These are phyloP conservation scores for Acanthamoeba triangularis DNA, from an alignment of 208 protist species.

Conservation along the genomic window DNA sequence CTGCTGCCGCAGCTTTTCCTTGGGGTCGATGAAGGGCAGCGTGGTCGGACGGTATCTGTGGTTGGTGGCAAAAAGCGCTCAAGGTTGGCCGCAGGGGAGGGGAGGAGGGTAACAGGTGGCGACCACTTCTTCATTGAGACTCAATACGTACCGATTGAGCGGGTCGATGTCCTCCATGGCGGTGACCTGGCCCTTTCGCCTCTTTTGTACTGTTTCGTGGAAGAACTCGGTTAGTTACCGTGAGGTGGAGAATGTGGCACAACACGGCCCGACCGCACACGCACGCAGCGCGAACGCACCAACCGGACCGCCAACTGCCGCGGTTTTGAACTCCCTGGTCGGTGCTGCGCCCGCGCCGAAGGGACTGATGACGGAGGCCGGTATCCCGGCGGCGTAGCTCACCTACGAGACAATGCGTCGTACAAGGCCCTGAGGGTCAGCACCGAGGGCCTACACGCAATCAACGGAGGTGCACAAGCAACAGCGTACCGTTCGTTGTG, in stretches of 20 bases:
- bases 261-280: no score
- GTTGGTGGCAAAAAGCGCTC: no score
- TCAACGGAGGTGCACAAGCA: neutral
- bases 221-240: neutral
- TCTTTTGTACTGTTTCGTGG: neutral
- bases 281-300: neutral
- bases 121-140: no score
- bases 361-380: conserved; percentile 45
- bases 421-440: no score
- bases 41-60: conserved; percentile 50
- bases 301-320: conserved; percentile 8
- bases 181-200: conserved; percentile 47
- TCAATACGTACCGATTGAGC: neutral
- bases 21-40: conserved; percentile 50
- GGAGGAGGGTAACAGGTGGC: no score
- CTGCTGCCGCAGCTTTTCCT: conserved; percentile 32
- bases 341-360: neutral
- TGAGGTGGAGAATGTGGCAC: neutral
- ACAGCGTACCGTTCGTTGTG: conserved; percentile 7
- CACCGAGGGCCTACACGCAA: no score
- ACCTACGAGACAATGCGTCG: no score
- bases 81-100: neutral
- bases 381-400: conserved; percentile 56
- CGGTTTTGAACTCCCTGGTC: neutral
- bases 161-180: conserved; percentile 68